phyloP scores from a whole-genome alignment of 83 land plant genomes.

The Picea abies region DNA sequence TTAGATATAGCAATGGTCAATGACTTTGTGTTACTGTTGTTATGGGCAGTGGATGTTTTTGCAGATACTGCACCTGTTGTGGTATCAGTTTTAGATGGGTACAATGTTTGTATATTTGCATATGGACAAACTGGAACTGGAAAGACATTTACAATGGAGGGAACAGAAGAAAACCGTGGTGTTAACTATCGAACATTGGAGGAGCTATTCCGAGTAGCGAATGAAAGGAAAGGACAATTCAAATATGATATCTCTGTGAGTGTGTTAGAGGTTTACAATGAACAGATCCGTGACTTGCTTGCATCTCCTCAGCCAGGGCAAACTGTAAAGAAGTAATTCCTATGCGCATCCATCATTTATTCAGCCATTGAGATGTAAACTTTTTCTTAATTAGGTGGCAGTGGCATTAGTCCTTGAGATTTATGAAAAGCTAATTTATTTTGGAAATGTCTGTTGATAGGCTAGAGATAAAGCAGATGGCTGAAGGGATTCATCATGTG shows the following conservation, averaged over 20 bases:
- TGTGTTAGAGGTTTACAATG: constrained; percentile 97
- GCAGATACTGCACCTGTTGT: constrained; percentile 89
- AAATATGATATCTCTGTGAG: constrained; percentile 87
- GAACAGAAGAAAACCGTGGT: constrained; percentile 75
- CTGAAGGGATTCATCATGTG: constrained; percentile 93
- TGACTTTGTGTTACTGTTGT: neutral
- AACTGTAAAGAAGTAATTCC: constrained; percentile 54
- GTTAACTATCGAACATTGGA: constrained; percentile 95
- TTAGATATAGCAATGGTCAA: neutral
- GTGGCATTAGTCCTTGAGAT: neutral
- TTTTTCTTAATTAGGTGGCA: neutral
- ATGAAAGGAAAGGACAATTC: constrained; percentile 52
- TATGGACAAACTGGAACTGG: constrained; percentile 99
- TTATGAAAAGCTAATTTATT: constrained; percentile 4
- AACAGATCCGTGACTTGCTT: constrained; percentile 92
- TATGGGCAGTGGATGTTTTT: constrained; percentile 74
- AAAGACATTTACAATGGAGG: constrained; percentile 99
- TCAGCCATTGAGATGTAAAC: neutral
- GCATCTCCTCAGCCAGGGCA: constrained; percentile 52
- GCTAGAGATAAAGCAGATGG: constrained; percentile 88
- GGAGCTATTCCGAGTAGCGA: constrained; percentile 70
- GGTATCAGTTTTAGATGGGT: constrained; percentile 91
- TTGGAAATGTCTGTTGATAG: neutral
- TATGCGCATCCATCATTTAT: neutral
- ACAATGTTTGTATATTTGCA: constrained; percentile 98